Conservation (phyloP, 805 yeast genomes). For the Starmerella apicola region DNA sequence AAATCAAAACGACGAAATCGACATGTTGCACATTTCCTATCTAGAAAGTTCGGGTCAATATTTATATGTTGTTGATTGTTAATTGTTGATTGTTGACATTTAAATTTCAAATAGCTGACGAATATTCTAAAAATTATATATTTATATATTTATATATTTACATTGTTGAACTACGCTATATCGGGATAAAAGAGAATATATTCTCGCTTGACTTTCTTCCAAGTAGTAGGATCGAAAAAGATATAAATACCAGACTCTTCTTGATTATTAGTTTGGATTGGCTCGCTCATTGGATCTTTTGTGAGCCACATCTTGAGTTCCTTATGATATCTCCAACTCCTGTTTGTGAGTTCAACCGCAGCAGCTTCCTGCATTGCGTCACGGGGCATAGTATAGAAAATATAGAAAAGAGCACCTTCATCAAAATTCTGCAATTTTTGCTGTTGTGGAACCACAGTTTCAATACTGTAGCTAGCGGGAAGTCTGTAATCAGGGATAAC, state of each 20-base stretch:
- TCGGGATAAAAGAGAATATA: constrained; percentile 49
- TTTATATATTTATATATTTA: not conserved
- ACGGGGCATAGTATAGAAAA: constrained; percentile 85
- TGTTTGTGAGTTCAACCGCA: constrained; percentile 74
- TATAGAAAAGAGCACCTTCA: constrained; percentile 86
- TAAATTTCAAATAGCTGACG: no score
- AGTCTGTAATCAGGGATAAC: constrained; percentile 71
- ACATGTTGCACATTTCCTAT: no score
- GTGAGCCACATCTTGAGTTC: constrained; percentile 94
- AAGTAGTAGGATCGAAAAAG: constrained; percentile 86
- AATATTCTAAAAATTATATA: no score
- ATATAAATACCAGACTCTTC: constrained; percentile 89
- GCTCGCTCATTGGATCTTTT: constrained; percentile 81
- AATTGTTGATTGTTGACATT: no score
- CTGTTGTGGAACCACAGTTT: constrained; percentile 34
- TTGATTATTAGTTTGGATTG: constrained; percentile 64
- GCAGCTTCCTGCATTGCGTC: constrained; percentile 90
- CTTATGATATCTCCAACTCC: constrained; percentile 97
- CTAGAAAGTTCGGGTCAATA: no score
- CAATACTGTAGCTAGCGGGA: constrained; percentile 45
- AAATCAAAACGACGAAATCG: no score
- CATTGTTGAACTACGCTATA: constrained; percentile 40
- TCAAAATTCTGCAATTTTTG: constrained; percentile 42
- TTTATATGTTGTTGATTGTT: no score
- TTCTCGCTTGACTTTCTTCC: constrained; percentile 85